Conservation (phyloP, 768 basidiomycete species). For the Lactarius sanguifluus region DNA sequence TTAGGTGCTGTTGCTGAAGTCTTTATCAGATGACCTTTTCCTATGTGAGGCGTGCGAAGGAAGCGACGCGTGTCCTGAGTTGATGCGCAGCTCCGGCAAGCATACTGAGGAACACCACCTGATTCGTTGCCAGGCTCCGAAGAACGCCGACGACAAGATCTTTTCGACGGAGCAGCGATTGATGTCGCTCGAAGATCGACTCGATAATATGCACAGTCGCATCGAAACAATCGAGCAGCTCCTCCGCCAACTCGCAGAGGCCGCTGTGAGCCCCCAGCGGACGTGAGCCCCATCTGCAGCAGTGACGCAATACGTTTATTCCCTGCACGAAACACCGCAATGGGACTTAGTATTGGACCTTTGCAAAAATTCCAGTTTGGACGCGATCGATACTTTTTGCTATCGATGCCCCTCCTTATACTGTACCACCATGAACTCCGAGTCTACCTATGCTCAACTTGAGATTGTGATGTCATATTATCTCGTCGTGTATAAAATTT, state of each 20-base stretch:
- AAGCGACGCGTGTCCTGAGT: not conserved
- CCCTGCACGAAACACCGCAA: not conserved
- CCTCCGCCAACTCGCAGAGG: not conserved
- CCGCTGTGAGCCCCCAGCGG: not conserved
- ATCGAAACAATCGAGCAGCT: constrained; percentile 5
- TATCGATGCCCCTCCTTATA: not conserved
- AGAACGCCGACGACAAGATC: not conserved
- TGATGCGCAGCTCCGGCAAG: constrained; percentile 9
- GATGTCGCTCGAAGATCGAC: not conserved
- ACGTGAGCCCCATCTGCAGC: not conserved
- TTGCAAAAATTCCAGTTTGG: not conserved
- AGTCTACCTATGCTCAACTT: not conserved
- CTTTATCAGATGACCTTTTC: constrained; percentile 9
- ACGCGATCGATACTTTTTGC: not conserved
- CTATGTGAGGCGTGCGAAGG: constrained; percentile 30
- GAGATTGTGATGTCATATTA: not conserved
- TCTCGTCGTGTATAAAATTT: not conserved
- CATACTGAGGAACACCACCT: constrained; percentile 17
- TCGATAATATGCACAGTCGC: not conserved
- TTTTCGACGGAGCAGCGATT: constrained; percentile 3
- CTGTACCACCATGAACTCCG: not conserved
- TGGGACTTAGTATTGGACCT: not conserved
- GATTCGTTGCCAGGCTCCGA: constrained; percentile 17
- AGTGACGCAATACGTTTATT: not conserved
- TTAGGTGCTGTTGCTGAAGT: not conserved